Percentiles rank a stretch among this genome's conserved stretches.
Evolutionary conservation across 768 basidiomycete genomes (phyloP).

Genomic region (Clitopilus passeckerianus): DNA sequence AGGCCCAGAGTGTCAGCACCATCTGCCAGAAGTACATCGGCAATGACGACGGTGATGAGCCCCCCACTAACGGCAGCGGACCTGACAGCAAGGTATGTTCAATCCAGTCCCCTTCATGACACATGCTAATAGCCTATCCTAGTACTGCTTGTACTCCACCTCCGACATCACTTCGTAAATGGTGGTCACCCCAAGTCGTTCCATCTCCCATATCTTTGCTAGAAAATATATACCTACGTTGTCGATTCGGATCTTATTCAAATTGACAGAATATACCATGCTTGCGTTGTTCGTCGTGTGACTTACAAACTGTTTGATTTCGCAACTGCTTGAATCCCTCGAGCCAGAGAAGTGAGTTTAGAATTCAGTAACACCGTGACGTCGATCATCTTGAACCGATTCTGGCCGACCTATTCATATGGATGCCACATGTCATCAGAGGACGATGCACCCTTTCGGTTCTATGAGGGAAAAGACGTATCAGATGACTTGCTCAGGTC

Average conservation of each 20-base stretch:
- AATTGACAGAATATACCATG: background rate
- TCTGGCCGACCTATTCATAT: background rate
- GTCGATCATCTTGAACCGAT: background rate
- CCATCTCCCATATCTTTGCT: no score
- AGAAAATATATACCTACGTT: no score
- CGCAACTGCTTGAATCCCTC: background rate
- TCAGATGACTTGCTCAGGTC: background rate
- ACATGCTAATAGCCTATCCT: background rate
- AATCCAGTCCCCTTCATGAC: background rate
- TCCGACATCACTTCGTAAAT: slow-evolving; percentile 20
- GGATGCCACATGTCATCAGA: background rate
- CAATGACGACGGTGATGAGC: slow-evolving; percentile 25
- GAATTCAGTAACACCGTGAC: background rate
- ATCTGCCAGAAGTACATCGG: slow-evolving; percentile 26
- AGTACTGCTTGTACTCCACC: slow-evolving; percentile 22
- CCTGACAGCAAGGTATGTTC: slow-evolving; percentile 24
- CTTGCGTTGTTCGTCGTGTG: background rate
- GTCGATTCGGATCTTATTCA: no score
- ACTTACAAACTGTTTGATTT: background rate
- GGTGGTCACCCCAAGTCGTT: background rate
- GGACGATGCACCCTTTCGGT: background rate
- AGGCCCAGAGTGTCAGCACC: slow-evolving; percentile 21
- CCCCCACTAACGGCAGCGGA: slow-evolving; percentile 21
- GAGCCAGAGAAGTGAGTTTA: background rate
- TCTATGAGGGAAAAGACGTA: background rate